Conservation (phyloP, 148 eudicot species). For the Fagopyrum esculentum region DNA sequence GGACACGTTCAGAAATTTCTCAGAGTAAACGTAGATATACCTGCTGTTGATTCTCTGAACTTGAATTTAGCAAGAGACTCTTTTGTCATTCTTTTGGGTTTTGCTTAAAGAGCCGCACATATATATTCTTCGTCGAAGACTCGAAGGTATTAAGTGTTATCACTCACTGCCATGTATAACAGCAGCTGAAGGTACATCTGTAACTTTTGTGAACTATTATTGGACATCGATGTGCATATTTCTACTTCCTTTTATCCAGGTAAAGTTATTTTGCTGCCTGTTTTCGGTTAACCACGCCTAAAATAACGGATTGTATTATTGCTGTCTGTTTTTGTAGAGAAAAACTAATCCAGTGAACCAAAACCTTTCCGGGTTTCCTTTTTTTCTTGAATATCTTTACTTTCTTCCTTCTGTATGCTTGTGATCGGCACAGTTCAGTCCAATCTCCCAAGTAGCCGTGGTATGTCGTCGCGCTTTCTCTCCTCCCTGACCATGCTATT, state of each 20-base stretch:
- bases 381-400: too few species aligned
- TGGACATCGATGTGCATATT: slow-evolving; percentile 5
- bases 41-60: not conserved
- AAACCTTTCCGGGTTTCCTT: too few species aligned
- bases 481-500: too few species aligned
- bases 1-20: not conserved
- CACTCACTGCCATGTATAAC: not conserved
- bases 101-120: not conserved
- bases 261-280: not conserved
- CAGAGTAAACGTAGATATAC: not conserved
- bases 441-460: too few species aligned
- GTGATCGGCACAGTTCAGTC: too few species aligned
- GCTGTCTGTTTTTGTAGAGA: not conserved
- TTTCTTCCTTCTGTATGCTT: too few species aligned
- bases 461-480: too few species aligned
- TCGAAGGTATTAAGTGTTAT: not conserved
- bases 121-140: slow-evolving; percentile 4
- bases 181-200: not conserved
- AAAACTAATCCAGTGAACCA: too few species aligned
- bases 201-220: not conserved
- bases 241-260: not conserved
- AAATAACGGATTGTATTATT: not conserved
- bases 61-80: not conserved
- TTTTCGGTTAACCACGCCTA: too few species aligned
- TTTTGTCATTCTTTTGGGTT: slow-evolving; percentile 4